phyloP scores from a whole-genome alignment of 768 basidiomycete genomes.

The Omphalotus guepiniiformis region DNA sequence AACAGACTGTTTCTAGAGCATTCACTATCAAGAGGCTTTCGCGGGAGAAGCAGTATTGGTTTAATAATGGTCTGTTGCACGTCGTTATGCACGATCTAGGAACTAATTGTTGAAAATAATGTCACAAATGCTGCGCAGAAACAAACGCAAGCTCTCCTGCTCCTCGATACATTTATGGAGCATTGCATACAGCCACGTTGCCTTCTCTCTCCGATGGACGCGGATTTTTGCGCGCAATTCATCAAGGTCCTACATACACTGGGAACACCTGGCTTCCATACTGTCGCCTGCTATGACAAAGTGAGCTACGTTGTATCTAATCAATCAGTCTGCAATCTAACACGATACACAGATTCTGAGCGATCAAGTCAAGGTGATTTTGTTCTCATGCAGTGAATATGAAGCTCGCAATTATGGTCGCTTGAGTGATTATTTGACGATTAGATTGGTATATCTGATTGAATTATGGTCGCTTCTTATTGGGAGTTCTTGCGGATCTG shows the following conservation, averaged over 20 bases:
- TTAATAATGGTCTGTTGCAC: slow-evolving; percentile 42
- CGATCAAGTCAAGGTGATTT: slow-evolving; percentile 75
- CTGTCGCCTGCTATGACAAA: slow-evolving; percentile 80
- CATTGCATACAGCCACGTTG: slow-evolving; percentile 92
- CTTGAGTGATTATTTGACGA: slow-evolving; percentile 13
- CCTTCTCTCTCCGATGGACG: slow-evolving; percentile 94
- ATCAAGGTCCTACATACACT: slow-evolving; percentile 83
- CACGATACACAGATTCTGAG: slow-evolving; percentile 72
- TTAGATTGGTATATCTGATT: slow-evolving; percentile 1
- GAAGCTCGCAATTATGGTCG: slow-evolving; percentile 93
- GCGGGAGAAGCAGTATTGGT: slow-evolving; percentile 82
- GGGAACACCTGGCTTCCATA: slow-evolving; percentile 88
- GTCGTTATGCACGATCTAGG: background rate
- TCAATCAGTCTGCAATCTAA: too few relatives aligned
- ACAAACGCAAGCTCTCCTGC: slow-evolving; percentile 1
- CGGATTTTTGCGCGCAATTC: slow-evolving; percentile 89
- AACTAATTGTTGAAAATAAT: slow-evolving; percentile 3
- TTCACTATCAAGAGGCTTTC: slow-evolving; percentile 75
- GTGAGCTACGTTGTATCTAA: slow-evolving; percentile 30
- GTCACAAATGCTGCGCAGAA: slow-evolving; percentile 4
- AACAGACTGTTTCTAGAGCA: slow-evolving; percentile 65
- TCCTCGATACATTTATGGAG: slow-evolving; percentile 56
- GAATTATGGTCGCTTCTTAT: slow-evolving; percentile 75
- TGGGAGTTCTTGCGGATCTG: slow-evolving; percentile 73
- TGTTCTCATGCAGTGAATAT: slow-evolving; percentile 94